phyloP scores from a whole-genome alignment of 1,139 yeast genomes.

The Kodamaea anthophila region DNA sequence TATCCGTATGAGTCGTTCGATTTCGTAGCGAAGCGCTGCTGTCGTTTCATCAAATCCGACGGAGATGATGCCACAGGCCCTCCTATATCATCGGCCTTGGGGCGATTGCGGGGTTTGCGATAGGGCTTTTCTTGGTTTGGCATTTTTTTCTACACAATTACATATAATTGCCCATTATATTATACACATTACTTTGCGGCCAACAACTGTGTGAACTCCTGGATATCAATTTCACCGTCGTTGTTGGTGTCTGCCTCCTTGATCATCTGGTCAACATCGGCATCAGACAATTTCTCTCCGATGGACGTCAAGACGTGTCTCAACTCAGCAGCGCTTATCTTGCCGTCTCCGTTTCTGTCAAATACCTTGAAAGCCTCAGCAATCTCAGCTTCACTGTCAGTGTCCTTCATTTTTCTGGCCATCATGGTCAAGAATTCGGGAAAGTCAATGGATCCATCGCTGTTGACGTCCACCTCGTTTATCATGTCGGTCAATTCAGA shows the following conservation, averaged over 20 bases:
- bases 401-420: slow-evolving; percentile 95
- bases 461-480: slow-evolving; percentile 93
- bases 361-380: slow-evolving; percentile 97
- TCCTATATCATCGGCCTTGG: too few species aligned
- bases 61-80: too few species aligned
- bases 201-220: slow-evolving; percentile 83
- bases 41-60: too few species aligned
- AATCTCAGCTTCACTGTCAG: slow-evolving; percentile 94
- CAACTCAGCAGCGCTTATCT: slow-evolving; percentile 91
- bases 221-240: slow-evolving; percentile 93
- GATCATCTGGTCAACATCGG: slow-evolving; percentile 95
- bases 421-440: slow-evolving; percentile 77
- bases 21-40: slow-evolving; percentile 5
- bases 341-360: slow-evolving; percentile 92
- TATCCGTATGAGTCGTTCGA: slow-evolving; percentile 35
- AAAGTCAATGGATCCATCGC: slow-evolving; percentile 92
- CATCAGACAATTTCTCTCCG: slow-evolving; percentile 74
- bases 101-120: too few species aligned
- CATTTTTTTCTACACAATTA: neutral
- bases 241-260: slow-evolving; percentile 94
- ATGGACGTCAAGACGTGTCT: slow-evolving; percentile 67
- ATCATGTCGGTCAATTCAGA: slow-evolving; percentile 93
- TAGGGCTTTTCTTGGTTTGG: neutral
- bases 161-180: slow-evolving; percentile 1
- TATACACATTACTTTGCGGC: slow-evolving; percentile 31